Evolutionary conservation across 768 basidiomycete species (phyloP).

Genomic region (Candolleomyces efflorescens): DNA sequence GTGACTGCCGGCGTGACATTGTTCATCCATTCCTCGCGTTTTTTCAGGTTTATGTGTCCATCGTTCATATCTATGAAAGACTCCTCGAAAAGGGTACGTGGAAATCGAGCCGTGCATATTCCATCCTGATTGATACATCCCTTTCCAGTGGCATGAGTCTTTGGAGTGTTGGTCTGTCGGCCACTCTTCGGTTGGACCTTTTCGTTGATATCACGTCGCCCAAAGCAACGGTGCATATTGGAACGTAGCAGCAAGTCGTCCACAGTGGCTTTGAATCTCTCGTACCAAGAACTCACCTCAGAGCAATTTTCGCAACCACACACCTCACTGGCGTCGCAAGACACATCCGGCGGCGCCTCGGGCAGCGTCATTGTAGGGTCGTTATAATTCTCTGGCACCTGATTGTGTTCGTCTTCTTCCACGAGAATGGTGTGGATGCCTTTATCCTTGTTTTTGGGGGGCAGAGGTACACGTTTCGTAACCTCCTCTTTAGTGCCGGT

Average conservation of each 20-base stretch:
- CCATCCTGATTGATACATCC: not conserved
- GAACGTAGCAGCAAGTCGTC: not conserved
- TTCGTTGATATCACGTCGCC: not conserved
- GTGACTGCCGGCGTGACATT: slow-evolving; percentile 21
- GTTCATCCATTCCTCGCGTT: not conserved
- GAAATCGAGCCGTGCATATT: not conserved
- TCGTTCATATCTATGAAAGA: not conserved
- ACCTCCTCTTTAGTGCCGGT: too few relatives aligned
- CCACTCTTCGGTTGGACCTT: not conserved
- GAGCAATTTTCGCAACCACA: not conserved
- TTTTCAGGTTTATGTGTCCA: not conserved
- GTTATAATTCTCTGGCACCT: too few relatives aligned
- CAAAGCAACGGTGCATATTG: not conserved
- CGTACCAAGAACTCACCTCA: not conserved
- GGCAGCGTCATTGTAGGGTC: too few relatives aligned
- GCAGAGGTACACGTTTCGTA: too few relatives aligned
- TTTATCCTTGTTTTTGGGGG: too few relatives aligned
- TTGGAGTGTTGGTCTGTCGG: too few relatives aligned
- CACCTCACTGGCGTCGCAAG: not conserved
- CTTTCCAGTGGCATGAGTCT: not conserved
- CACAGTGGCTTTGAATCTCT: not conserved
- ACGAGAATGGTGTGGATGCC: too few relatives aligned
- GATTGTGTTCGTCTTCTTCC: too few relatives aligned
- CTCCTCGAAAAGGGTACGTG: not conserved
- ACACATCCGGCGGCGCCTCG: too few relatives aligned